These are phyloP conservation scores for Chenopodium formosanum DNA, from an alignment of 148 eudicot genomes.

Conservation along the genomic window DNA sequence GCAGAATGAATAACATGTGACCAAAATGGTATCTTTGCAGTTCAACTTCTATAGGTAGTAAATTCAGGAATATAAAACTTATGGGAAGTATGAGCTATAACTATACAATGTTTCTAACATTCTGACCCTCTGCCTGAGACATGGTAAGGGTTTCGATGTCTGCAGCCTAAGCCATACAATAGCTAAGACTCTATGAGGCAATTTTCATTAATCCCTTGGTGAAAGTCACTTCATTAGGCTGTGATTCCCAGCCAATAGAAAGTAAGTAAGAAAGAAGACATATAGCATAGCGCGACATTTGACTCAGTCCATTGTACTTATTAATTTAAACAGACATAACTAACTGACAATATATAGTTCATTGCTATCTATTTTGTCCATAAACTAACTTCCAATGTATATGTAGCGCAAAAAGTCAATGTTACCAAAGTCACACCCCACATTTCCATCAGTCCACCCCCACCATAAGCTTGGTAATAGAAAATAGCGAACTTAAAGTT, in stretches of 20 bases:
- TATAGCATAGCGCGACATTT: neutral
- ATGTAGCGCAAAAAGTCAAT: neutral
- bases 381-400: neutral
- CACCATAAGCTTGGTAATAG: neutral
- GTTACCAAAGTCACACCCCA: neutral
- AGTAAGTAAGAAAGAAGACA: neutral
- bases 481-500: neutral
- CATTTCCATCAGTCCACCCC: neutral
- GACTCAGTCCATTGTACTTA: neutral
- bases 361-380: neutral
- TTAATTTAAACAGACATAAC: neutral
- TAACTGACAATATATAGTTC: neutral
- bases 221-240: neutral
- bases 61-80: neutral
- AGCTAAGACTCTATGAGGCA: neutral
- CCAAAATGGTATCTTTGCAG: neutral
- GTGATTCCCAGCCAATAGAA: neutral
- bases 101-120: neutral
- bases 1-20: neutral
- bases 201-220: neutral
- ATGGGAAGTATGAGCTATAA: neutral
- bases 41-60: neutral
- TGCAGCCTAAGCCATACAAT: neutral
- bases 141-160: neutral
- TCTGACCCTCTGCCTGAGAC: neutral